phyloP scores from a whole-genome alignment of 1,139 yeast species.

The Debaryomyces nepalensis region DNA sequence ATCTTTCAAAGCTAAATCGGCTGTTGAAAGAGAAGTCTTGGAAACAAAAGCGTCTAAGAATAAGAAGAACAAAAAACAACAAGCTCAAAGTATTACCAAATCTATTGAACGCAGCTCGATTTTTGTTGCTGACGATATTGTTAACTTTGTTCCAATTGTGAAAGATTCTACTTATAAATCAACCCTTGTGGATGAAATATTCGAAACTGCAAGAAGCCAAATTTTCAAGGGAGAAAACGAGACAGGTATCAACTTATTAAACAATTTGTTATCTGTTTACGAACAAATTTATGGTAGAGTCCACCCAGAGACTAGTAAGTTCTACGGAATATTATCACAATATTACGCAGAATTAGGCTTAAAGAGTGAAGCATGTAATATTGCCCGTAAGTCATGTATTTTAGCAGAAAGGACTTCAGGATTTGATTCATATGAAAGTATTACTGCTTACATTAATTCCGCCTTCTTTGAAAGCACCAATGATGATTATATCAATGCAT shows the following conservation, averaged over 20 bases:
- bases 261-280: conserved; percentile 71
- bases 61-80: conserved; percentile 37
- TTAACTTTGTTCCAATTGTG: conserved; percentile 71
- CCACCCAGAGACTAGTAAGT: conserved; percentile 78
- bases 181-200: conserved; percentile 73
- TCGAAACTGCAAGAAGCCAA: conserved; percentile 68
- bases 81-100: conserved; percentile 30
- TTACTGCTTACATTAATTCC: conserved; percentile 73
- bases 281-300: conserved; percentile 87
- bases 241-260: conserved; percentile 60
- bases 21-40: conserved; percentile 22
- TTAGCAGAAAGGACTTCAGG: conserved; percentile 84
- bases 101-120: conserved; percentile 36
- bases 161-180: conserved; percentile 74
- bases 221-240: conserved; percentile 48
- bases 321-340: conserved; percentile 68
- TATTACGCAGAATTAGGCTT: conserved; percentile 66
- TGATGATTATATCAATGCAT: conserved; percentile 62
- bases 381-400: conserved; percentile 71
- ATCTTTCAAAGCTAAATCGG: conserved; percentile 25
- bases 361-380: conserved; percentile 62
- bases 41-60: conserved; percentile 20
- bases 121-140: conserved; percentile 65
- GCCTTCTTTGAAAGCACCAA: conserved; percentile 72
- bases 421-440: conserved; percentile 75